Conservation (phyloP, 345 rosid species). For the Acer yangbiense region DNA sequence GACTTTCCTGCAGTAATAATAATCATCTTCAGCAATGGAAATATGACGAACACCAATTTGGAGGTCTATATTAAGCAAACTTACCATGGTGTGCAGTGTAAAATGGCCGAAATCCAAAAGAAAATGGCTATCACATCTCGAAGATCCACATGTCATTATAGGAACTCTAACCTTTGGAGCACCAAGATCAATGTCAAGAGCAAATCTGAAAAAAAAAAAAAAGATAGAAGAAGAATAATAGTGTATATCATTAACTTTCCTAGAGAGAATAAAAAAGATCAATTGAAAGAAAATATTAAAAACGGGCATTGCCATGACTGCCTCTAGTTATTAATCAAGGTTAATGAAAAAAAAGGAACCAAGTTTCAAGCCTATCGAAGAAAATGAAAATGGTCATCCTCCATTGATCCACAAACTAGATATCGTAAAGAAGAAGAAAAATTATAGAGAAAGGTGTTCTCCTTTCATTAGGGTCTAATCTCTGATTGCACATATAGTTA, state of each 20-base stretch:
- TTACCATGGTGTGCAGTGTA: slow-evolving; percentile 81
- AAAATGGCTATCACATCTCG: slow-evolving; percentile 74
- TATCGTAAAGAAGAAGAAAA: neutral
- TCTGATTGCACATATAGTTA: neutral
- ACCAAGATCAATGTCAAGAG: slow-evolving; percentile 97
- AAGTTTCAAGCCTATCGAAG: slow-evolving; percentile 3
- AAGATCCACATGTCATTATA: slow-evolving; percentile 62
- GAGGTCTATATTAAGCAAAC: slow-evolving; percentile 30
- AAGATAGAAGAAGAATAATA: neutral
- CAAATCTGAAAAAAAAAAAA: slow-evolving; percentile 65
- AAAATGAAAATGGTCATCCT: neutral
- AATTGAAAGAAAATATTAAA: neutral
- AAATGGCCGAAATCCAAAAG: slow-evolving; percentile 97
- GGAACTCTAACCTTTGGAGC: slow-evolving; percentile 98
- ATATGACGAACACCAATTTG: slow-evolving; percentile 21
- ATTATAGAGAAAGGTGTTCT: neutral
- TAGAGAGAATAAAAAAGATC: neutral
- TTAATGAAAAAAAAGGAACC: neutral
- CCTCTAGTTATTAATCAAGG: neutral
- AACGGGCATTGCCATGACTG: neutral
- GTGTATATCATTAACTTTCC: slow-evolving; percentile 1
- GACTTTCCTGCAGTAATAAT: slow-evolving; percentile 61
- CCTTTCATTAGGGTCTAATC: neutral
- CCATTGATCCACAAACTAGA: neutral
- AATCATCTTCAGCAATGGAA: slow-evolving; percentile 24